Conservation (phyloP, 441 rosid genomes). For the Eruca vesicaria region DNA sequence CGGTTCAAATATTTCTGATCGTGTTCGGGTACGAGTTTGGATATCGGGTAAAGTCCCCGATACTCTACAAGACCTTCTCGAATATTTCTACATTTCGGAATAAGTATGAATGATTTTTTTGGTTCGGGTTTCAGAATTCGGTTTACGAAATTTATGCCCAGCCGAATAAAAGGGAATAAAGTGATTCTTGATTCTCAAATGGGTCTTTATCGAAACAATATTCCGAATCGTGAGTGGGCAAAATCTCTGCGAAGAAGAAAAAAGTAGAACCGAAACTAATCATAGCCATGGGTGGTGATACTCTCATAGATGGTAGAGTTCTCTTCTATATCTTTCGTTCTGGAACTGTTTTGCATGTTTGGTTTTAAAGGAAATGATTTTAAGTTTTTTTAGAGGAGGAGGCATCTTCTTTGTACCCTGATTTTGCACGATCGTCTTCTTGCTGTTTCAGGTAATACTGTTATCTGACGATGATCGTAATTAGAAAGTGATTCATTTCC, state of each 20-base stretch:
- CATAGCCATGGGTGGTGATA: constrained; percentile 30
- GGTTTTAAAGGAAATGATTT: not conserved
- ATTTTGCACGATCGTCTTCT: constrained; percentile 11
- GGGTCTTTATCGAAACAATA: not conserved
- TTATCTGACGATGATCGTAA: not conserved
- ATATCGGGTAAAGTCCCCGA: too few relatives aligned
- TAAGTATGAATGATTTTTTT: too few relatives aligned
- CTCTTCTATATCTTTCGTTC: not conserved
- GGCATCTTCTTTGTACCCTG: constrained; percentile 1
- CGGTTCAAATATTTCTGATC: too few relatives aligned
- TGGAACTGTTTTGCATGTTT: constrained; percentile 15
- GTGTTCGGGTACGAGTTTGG: too few relatives aligned
- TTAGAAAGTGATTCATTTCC: not conserved
- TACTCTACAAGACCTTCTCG: too few relatives aligned
- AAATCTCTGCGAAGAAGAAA: not conserved
- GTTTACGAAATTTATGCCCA: too few relatives aligned
- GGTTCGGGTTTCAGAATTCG: too few relatives aligned
- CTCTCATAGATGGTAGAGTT: constrained; percentile 23
- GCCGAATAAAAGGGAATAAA: too few relatives aligned
- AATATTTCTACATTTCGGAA: too few relatives aligned
- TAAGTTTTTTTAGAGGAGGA: constrained; percentile 12
- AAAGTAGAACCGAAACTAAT: not conserved
- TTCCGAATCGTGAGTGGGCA: not conserved
- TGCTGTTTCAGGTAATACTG: constrained; percentile 22
- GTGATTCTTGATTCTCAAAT: not conserved